Percentiles rank a stretch among this genome's conserved stretches.
Evolutionary conservation across 1,139 yeast species (phyloP).

Genomic region (Diutina catenulata): DNA sequence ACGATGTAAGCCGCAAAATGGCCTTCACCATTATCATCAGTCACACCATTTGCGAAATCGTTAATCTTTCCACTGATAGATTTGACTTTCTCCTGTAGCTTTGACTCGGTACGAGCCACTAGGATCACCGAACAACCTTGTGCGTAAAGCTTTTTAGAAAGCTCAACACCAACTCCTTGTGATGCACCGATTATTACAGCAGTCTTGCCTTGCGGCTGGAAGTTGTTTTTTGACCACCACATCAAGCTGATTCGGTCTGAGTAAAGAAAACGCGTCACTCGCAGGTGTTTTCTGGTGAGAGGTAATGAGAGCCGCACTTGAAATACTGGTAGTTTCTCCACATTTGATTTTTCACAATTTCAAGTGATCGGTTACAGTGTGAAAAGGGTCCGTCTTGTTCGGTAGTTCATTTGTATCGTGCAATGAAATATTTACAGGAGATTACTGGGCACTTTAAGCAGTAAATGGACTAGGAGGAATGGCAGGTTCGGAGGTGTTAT

Average conservation of each 20-base stretch:
- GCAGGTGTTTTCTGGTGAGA: too few relatives aligned
- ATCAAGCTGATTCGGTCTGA: neutral
- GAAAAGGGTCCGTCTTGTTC: too few relatives aligned
- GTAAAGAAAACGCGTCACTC: too few relatives aligned
- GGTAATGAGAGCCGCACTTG: too few relatives aligned
- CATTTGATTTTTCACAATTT: too few relatives aligned
- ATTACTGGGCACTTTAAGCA: too few relatives aligned
- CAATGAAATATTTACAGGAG: too few relatives aligned
- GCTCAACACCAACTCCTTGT: constrained; percentile 82
- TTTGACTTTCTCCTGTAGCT: constrained; percentile 37
- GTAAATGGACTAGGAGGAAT: constrained; percentile 23
- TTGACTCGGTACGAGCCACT: constrained; percentile 62
- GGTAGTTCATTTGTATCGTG: too few relatives aligned
- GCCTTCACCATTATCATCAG: neutral
- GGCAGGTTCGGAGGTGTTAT: constrained; percentile 10
- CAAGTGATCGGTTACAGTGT: too few relatives aligned
- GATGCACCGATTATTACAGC: constrained; percentile 91
- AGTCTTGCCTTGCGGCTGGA: constrained; percentile 33
- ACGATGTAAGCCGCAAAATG: constrained; percentile 36
- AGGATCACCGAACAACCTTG: constrained; percentile 55
- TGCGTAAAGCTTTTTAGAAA: constrained; percentile 50
- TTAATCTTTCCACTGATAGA: constrained; percentile 19
- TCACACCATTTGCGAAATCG: neutral
- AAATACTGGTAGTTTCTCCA: too few relatives aligned
- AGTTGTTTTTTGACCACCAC: constrained; percentile 11